Evolutionary conservation across 2,329 filamentous ascomycete species (phyloP), one percentile per base, ranked within the genome.

Genomic region (Epichloe baconii): DNA sequence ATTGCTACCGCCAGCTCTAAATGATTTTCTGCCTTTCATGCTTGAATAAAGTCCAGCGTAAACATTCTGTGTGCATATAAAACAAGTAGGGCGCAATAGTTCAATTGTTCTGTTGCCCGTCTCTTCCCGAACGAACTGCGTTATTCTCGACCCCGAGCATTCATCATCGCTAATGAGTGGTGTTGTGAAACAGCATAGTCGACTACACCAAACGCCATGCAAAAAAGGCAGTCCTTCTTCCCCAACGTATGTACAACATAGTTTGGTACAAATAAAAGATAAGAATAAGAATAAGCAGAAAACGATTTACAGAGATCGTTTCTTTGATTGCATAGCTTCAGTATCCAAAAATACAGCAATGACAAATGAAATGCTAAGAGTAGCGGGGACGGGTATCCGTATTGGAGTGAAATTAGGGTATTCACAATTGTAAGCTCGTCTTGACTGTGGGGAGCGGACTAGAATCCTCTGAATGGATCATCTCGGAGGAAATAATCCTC

Each of bases 401-500:
- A 37, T 44, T 51, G 54, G 48, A 54, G 52, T 54, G 37, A 48
- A 36, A 44, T 7, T 45, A 11, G 26, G 26, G 8, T 11, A 31
- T 31, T 10, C 26, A 10, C 26, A 31, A 31, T 10, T 31, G 31
- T 10, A 11, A 31, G 31, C 31, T 31, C 31, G 31, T 31, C 31
- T 11, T 4, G 31, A 31, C 31, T 11, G 31, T 31, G 31, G 31
- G 8, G 31, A 31, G 3, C 31, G 11, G 31, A 37, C 66, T 61
- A 83, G 57, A 83, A 83, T 3, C 79, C 79, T 57, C 71, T 73
- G 57, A 83, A 83, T 1, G 80, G 80, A 55, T 84, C 79, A 23
- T 82, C 76, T 38, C 74, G 68, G 12, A 35, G n/a, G 61, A 74
- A 73, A 58, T 71, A 79, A 52, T 82, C 78, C 52, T 82, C 78